Evolutionary conservation across 2,329 filamentous ascomycete genomes (phyloP).

Genomic region (Bipolaris bicolor): DNA sequence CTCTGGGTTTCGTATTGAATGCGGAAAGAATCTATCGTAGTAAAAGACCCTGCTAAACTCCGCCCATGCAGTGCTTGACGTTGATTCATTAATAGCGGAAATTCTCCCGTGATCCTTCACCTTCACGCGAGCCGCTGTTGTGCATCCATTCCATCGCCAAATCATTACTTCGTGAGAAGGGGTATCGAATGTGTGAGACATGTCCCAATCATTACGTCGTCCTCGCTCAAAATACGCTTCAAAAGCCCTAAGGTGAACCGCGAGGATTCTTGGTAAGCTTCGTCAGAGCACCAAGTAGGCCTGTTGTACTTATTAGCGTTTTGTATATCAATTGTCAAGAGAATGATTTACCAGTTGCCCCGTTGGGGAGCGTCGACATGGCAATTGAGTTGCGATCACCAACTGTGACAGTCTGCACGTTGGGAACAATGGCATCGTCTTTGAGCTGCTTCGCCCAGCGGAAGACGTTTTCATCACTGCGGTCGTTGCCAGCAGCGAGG

Average conservation of each 20-base stretch:
- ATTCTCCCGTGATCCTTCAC: background rate
- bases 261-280: conserved; percentile 36
- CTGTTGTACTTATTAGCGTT: conserved; percentile 24
- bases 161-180: conserved; percentile 9
- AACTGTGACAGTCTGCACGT: conserved; percentile 84
- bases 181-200: conserved; percentile 10
- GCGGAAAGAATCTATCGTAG: conserved; percentile 7
- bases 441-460: conserved; percentile 86
- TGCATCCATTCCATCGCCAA: conserved; percentile 2
- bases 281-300: conserved; percentile 39
- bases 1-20: conserved; percentile 3
- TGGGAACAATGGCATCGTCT: conserved; percentile 54
- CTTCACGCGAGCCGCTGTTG: background rate
- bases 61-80: conserved; percentile 12
- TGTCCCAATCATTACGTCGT: conserved; percentile 3
- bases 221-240: background rate
- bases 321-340: background rate
- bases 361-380: conserved; percentile 82
- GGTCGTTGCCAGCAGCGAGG: conserved; percentile 86
- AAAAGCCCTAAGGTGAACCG: conserved; percentile 3
- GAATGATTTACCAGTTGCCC: conserved; percentile 76
- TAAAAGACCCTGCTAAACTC: conserved; percentile 7
- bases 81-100: conserved; percentile 5
- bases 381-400: conserved; percentile 89
- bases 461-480: conserved; percentile 93